A percentile compares a stretch with the other conserved stretches of the same genome.
Evolutionary conservation across 352 stramenopile genomes (phyloP).

Genomic region (Sclerospora graminicola): DNA sequence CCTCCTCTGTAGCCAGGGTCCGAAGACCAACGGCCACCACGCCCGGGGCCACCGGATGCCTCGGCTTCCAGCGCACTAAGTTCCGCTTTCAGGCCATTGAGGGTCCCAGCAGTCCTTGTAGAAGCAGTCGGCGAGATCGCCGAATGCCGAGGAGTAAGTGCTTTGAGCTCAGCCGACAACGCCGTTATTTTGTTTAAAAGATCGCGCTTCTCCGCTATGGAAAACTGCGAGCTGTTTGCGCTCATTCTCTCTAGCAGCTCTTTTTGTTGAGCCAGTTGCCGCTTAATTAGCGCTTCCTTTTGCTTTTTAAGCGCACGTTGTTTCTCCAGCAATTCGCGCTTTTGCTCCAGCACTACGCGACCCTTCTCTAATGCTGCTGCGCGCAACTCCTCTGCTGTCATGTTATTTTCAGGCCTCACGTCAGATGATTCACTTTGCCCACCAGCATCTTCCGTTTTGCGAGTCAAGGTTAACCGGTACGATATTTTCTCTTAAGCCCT

Average conservation of each 20-base stretch:
- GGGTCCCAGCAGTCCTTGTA: conserved; percentile 15
- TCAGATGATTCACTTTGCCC: conserved; percentile 10
- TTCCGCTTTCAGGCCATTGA: conserved; percentile 51
- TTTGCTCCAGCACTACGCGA: conserved; percentile 74
- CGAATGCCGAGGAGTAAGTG: conserved; percentile 29
- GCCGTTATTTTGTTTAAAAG: conserved; percentile 79
- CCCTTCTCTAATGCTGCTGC: conserved; percentile 68
- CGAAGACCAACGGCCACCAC: conserved; percentile 26
- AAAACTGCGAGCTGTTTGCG: conserved; percentile 59
- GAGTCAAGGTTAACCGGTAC: not conserved
- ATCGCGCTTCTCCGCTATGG: conserved; percentile 57
- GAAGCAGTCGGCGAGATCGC: conserved; percentile 12
- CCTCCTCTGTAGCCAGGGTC: conserved; percentile 41
- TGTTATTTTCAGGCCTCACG: conserved; percentile 32
- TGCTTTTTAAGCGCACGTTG: conserved; percentile 76
- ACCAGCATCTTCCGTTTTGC: conserved; percentile 8
- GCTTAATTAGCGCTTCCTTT: conserved; percentile 73
- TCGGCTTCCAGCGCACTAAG: conserved; percentile 57
- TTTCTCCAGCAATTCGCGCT: conserved; percentile 81
- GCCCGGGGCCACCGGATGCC: conserved; percentile 27
- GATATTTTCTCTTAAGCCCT: not conserved
- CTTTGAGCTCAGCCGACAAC: conserved; percentile 59
- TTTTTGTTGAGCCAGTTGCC: conserved; percentile 72
- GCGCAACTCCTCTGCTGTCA: conserved; percentile 65
- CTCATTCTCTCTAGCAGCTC: conserved; percentile 77